Base-by-base conservation (phyloP, 257 asterid genomes). In the Plantago major region DNA sequence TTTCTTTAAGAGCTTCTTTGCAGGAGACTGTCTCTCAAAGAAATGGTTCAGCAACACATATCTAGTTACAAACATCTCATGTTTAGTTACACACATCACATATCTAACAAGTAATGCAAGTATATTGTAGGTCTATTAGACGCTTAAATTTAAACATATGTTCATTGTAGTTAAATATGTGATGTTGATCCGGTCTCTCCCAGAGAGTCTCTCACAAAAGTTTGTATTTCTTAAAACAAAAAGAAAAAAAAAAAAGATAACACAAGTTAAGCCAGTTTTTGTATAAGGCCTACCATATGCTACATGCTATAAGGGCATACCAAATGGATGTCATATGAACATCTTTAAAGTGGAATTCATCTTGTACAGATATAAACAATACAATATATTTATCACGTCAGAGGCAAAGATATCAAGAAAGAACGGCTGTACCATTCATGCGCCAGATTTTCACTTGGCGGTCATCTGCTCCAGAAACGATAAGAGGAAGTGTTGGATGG, bases 401-500 rank as follows among this genome's bases (percentile, higher is more conserved):
- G 61, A 65, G 45, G 44, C n/a, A 43, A 64, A 10, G 22, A 22
- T 10, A 55, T 46, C 30, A 52, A 22, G 26, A 22, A 22, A 22
- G 26, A 22, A 22, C 26, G 2, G 26, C 26, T 22, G n/a, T 89
- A 89, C 97, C 97, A 69, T 93, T 89, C 99, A 93, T 93, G 71
- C 96, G 85, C 99, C 99, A 93, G 69, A 89, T 84, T 67, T 93
- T 93, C 44, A 93, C 96, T 77, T 89, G 96, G 28, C 99, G 97
- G 61, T 93, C 99, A 74, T 93, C 99, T 5, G 99, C 99, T n/a
- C 97, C 97, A 73, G 99, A 93, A 63, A 89, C 99, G 69, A 93
- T 93, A 50, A 89, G 70, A 59, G 99, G 99, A 42, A 93, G 92
- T 17, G 96, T 93, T 2, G 97, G 96, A 76, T 93, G 97, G 61